Evolutionary conservation across 2,329 filamentous ascomycete species (phyloP).

Genomic region (Gnomoniopsis smithogilvyi): DNA sequence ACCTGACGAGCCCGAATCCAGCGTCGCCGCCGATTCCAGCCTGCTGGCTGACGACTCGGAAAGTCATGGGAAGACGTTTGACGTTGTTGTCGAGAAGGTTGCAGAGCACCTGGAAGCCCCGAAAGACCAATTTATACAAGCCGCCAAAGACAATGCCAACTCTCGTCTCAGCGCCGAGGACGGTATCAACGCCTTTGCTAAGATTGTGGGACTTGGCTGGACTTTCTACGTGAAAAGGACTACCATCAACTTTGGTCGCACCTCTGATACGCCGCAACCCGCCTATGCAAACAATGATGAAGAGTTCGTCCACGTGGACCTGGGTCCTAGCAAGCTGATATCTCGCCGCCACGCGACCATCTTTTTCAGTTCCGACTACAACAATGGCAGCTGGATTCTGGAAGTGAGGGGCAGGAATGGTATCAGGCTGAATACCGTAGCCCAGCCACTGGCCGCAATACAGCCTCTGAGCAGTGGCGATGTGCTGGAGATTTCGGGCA

Average conservation of each 20-base stretch:
- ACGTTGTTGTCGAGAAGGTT: conserved; percentile 54
- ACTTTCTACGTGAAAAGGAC: conserved; percentile 78
- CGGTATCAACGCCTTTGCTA: conserved; percentile 72
- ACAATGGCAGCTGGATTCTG: conserved; percentile 75
- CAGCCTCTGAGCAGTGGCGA: conserved; percentile 76
- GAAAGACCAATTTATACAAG: conserved; percentile 49
- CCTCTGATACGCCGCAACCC: conserved; percentile 49
- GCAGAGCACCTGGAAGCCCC: conserved; percentile 46
- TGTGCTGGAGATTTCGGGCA: conserved; percentile 85
- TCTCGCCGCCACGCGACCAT: conserved; percentile 76
- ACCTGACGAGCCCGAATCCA: conserved; percentile 36
- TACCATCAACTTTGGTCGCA: conserved; percentile 73
- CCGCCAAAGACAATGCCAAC: conserved; percentile 61
- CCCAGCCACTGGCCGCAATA: conserved; percentile 64
- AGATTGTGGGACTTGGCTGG: conserved; percentile 79
- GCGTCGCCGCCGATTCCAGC: conserved; percentile 30
- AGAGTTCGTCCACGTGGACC: conserved; percentile 74
- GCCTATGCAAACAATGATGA: conserved; percentile 44
- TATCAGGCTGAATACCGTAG: conserved; percentile 73
- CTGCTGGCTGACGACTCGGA: conserved; percentile 38
- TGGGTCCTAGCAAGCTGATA: conserved; percentile 79
- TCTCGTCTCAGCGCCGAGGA: conserved; percentile 58
- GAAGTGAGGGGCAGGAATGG: conserved; percentile 89
- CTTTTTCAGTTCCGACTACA: conserved; percentile 63
- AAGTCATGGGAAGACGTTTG: conserved; percentile 44